Percentiles rank a stretch among this genome's conserved stretches.
phyloP scores from a whole-genome alignment of 1,284 basidiomycete genomes.

The Exobasidium cylindrosporum region DNA sequence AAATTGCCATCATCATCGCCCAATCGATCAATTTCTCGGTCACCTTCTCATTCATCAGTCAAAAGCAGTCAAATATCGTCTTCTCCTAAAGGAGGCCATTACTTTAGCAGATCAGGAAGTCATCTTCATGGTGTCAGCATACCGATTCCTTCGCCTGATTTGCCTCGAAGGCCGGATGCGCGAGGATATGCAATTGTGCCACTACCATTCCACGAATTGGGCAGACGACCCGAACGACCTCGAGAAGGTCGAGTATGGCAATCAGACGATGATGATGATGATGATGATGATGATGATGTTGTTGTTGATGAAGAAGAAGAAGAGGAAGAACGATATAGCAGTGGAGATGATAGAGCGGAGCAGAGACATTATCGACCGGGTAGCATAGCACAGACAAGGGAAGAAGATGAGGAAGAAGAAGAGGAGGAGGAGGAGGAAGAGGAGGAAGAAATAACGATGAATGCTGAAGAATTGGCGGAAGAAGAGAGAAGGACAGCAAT shows the following conservation, averaged over 20 bases:
- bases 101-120: background rate
- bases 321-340: constrained; percentile 4
- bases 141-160: constrained; percentile 37
- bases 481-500: constrained; percentile 40
- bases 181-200: constrained; percentile 46
- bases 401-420: constrained; percentile 24
- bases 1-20: no score
- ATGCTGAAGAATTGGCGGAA: constrained; percentile 43
- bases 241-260: constrained; percentile 48
- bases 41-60: background rate
- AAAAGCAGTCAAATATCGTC: background rate
- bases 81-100: background rate
- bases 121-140: constrained; percentile 25
- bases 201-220: constrained; percentile 39
- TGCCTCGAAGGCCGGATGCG: constrained; percentile 50
- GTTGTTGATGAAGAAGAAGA: background rate
- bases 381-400: background rate
- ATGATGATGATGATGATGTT: background rate
- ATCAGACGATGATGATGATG: constrained; percentile 33
- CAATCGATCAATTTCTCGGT: no score
- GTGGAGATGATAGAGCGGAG: constrained; percentile 8
- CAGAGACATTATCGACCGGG: constrained; percentile 2
- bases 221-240: constrained; percentile 44
- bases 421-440: constrained; percentile 28
- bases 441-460: constrained; percentile 38